Evolutionary conservation across 495 filamentous ascomycete genomes (phyloP).

Genomic region (Neurospora cerealis): DNA sequence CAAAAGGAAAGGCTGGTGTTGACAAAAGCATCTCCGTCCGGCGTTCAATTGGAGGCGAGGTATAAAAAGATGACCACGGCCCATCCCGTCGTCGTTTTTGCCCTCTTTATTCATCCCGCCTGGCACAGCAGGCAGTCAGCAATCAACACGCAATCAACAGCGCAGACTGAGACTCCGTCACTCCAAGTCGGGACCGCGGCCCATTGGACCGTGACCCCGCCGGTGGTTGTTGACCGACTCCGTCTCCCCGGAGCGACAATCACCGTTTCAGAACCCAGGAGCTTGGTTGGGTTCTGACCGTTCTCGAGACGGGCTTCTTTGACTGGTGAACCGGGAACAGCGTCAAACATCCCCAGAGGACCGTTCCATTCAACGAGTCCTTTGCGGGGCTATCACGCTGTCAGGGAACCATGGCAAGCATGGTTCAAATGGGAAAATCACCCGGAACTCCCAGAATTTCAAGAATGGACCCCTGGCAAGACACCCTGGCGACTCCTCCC

Average conservation of each 20-base stretch:
- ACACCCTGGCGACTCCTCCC: background rate
- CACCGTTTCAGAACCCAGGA: background rate
- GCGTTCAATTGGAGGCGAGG: background rate
- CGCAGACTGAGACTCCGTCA: background rate
- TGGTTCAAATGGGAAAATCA: conserved; percentile 19
- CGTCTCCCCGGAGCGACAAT: background rate
- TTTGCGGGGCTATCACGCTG: conserved; percentile 14
- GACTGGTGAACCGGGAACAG: background rate
- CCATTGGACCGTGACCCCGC: background rate
- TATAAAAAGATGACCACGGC: background rate
- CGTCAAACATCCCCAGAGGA: background rate
- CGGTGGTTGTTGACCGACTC: background rate
- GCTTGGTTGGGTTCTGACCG: background rate
- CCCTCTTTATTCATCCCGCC: background rate
- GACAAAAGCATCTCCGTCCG: background rate
- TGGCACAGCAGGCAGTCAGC: background rate
- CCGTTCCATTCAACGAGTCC: conserved; percentile 14
- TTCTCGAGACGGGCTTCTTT: background rate
- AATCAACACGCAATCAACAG: background rate
- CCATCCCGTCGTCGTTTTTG: background rate
- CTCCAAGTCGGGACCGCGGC: background rate
- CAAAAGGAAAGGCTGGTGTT: background rate
- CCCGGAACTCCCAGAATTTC: conserved; percentile 18
- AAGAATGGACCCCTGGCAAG: background rate
- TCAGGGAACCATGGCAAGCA: background rate